Conservation (phyloP, 1,139 yeast genomes). For the Kodamaea fungicola region DNA sequence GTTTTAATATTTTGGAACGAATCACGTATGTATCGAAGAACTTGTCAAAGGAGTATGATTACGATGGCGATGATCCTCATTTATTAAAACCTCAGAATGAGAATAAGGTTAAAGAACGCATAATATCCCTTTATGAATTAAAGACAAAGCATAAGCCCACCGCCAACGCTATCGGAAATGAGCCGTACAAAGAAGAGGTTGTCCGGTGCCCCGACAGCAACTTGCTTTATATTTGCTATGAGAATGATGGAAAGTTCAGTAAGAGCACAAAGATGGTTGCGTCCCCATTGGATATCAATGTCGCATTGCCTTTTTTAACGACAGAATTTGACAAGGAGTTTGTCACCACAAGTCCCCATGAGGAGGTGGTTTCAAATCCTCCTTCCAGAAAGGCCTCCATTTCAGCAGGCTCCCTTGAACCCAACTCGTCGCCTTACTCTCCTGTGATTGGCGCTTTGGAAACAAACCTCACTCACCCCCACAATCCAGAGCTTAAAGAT, state of each 20-base stretch:
- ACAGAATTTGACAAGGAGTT: slow-evolving; percentile 34
- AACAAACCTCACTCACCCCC: slow-evolving; percentile 33
- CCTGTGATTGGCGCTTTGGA: slow-evolving; percentile 42
- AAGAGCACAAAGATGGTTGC: slow-evolving; percentile 28
- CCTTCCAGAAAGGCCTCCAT: slow-evolving; percentile 19
- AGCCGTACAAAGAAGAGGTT: slow-evolving; percentile 61
- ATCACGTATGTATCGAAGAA: slow-evolving; percentile 60
- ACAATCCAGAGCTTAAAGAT: slow-evolving; percentile 14
- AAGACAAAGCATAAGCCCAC: slow-evolving; percentile 48
- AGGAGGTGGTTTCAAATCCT: slow-evolving; percentile 17
- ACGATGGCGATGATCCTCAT: slow-evolving; percentile 42
- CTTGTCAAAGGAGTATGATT: slow-evolving; percentile 54
- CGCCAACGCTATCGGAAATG: slow-evolving; percentile 23
- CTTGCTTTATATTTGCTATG: slow-evolving; percentile 55
- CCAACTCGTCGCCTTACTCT: slow-evolving; percentile 25
- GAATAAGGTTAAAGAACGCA: slow-evolving; percentile 46
- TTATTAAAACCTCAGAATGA: slow-evolving; percentile 11
- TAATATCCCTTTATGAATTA: slow-evolving; percentile 58
- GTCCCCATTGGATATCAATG: slow-evolving; percentile 44
- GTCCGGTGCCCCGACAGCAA: slow-evolving; percentile 60
- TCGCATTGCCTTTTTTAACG: slow-evolving; percentile 47
- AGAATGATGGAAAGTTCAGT: slow-evolving; percentile 19
- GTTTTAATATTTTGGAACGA: slow-evolving; percentile 69
- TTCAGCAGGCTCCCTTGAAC: slow-evolving; percentile 5
- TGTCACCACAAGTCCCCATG: slow-evolving; percentile 22